phyloP scores from a whole-genome alignment of 1,284 basidiomycete species.

The Laetiporus sulphureus region DNA sequence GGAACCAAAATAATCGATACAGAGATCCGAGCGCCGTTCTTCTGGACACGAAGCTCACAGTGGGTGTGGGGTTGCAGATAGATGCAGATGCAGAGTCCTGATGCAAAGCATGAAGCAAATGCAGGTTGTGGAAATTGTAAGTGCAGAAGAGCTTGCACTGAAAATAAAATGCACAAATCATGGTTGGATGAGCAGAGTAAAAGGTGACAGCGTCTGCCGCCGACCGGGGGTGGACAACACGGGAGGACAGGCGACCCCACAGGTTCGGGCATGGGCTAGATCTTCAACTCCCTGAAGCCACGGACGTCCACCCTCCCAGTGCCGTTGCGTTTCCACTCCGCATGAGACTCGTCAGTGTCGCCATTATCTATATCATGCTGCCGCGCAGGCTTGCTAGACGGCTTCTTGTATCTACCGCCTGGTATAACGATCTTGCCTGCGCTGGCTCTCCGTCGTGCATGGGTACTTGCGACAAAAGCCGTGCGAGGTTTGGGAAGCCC shows the following conservation, averaged over 20 bases:
- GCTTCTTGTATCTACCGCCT: constrained; percentile 40
- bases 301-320: constrained; percentile 70
- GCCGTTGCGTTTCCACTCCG: constrained; percentile 69
- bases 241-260: neutral
- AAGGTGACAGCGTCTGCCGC: neutral
- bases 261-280: constrained; percentile 32
- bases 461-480: constrained; percentile 21
- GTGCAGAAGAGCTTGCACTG: too few relatives aligned
- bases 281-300: constrained; percentile 76
- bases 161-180: neutral
- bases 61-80: neutral
- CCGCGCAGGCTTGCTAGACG: constrained; percentile 19
- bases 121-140: too few relatives aligned
- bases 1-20: neutral
- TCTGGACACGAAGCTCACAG: neutral
- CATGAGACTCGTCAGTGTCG: constrained; percentile 30
- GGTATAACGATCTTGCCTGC: constrained; percentile 53
- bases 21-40: neutral
- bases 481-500: constrained; percentile 51
- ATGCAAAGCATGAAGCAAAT: too few relatives aligned
- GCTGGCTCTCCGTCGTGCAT: constrained; percentile 20
- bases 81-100: neutral
- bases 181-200: neutral
- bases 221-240: neutral
- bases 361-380: constrained; percentile 16